Percentiles rank a stretch among this genome's conserved stretches.
Conservation (phyloP, 78 protist species). For the Emiliania huxleyi region DNA sequence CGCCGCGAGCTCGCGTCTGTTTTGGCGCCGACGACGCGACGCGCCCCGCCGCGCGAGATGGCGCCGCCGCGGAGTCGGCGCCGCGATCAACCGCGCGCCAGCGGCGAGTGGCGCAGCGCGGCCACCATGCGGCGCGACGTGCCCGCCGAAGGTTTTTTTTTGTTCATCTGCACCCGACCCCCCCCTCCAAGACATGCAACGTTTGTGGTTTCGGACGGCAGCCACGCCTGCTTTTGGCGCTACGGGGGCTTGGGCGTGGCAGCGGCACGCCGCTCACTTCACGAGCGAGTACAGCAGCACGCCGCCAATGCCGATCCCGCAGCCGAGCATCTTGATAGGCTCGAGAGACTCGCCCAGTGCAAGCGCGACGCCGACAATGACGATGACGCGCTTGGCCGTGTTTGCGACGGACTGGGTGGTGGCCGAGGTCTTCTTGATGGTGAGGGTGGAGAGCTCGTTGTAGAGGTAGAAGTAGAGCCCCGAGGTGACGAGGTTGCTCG, state of each 20-base stretch:
- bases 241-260: background rate
- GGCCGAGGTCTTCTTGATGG: conserved; percentile 51
- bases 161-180: background rate
- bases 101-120: too few relatives aligned
- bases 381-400: conserved; percentile 60
- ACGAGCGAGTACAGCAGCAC: conserved; percentile 45
- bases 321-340: conserved; percentile 49
- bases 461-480: conserved; percentile 33
- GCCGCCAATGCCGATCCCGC: conserved; percentile 46
- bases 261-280: conserved; percentile 22
- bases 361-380: conserved; percentile 51
- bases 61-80: too few relatives aligned
- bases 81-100: too few relatives aligned
- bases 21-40: too few relatives aligned
- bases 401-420: conserved; percentile 50
- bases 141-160: too few relatives aligned
- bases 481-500: conserved; percentile 13
- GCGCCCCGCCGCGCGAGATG: too few relatives aligned
- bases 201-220: background rate
- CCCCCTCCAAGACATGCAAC: background rate
- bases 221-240: background rate
- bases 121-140: too few relatives aligned
- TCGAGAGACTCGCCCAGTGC: conserved; percentile 28
- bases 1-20: too few relatives aligned
- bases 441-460: conserved; percentile 47